phyloP scores from a whole-genome alignment of 768 basidiomycete genomes.

The Lactarius vividus region DNA sequence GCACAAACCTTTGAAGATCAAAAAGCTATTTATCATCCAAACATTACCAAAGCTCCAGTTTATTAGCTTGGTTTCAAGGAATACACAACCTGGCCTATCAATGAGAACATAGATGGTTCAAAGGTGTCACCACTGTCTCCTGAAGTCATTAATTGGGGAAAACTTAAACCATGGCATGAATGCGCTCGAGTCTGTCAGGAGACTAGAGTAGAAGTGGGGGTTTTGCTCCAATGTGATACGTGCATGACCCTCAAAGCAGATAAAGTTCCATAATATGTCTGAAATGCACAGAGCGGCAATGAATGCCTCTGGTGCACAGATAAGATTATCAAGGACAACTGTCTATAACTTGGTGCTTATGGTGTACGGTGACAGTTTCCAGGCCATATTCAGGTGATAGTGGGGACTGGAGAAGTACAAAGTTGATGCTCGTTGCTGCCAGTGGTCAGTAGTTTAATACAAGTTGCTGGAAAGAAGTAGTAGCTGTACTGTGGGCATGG shows the following conservation, averaged over 20 bases:
- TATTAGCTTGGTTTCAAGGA: background rate
- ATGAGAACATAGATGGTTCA: background rate
- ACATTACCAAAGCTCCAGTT: background rate
- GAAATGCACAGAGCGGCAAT: no score
- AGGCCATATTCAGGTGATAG: background rate
- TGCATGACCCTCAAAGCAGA: background rate
- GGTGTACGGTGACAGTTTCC: background rate
- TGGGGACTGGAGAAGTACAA: background rate
- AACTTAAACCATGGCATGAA: background rate
- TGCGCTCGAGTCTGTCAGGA: background rate
- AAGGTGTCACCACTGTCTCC: background rate
- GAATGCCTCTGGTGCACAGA: background rate
- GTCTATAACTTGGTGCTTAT: background rate
- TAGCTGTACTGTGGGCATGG: no score
- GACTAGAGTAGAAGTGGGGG: background rate
- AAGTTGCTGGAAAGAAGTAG: no score
- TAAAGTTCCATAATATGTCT: background rate
- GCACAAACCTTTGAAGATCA: background rate
- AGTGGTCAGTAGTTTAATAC: no score
- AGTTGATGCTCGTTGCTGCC: background rate
- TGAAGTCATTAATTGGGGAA: background rate
- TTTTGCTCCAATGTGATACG: background rate
- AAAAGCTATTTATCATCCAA: background rate
- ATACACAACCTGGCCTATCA: background rate
- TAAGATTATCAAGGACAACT: background rate